These are phyloP conservation scores for Huntiella abstrusa DNA, from an alignment of 2,329 filamentous ascomycete genomes.

Conservation along the genomic window DNA sequence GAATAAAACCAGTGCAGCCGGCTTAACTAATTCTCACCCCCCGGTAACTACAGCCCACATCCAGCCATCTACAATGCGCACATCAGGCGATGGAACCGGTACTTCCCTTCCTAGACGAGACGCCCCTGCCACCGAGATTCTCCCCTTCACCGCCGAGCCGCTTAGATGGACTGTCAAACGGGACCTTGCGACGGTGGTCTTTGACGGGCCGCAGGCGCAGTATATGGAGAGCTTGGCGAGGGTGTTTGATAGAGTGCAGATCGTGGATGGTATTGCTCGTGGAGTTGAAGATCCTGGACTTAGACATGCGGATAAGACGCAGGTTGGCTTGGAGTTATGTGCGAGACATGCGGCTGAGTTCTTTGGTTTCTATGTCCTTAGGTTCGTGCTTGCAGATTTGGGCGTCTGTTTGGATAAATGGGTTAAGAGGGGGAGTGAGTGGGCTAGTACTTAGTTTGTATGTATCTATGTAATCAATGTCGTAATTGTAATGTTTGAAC, in stretches of 20 bases:
- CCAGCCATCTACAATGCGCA: conserved; percentile 16
- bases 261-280: conserved; percentile 84
- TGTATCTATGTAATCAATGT: not conserved
- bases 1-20: conserved; percentile 65
- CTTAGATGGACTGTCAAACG: conserved; percentile 52
- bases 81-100: conserved; percentile 1
- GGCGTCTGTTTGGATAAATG: conserved; percentile 83
- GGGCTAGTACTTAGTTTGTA: conserved; percentile 38
- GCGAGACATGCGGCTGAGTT: conserved; percentile 91
- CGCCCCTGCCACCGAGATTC: conserved; percentile 43
- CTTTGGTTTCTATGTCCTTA: conserved; percentile 90
- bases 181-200: conserved; percentile 48
- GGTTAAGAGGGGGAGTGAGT: conserved; percentile 89
- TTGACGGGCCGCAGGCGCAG: conserved; percentile 65
- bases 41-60: conserved; percentile 8
- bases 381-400: conserved; percentile 80
- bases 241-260: conserved; percentile 82
- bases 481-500: not conserved
- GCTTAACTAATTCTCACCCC: conserved; percentile 31
- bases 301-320: conserved; percentile 77
- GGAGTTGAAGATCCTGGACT: conserved; percentile 92
- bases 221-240: conserved; percentile 86
- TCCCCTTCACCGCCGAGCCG: conserved; percentile 56
- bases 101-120: conserved; percentile 3
- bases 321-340: conserved; percentile 85